These are phyloP conservation scores for Coriaria nepalensis DNA, from an alignment of 306 rosid species.

Conservation along the genomic window DNA sequence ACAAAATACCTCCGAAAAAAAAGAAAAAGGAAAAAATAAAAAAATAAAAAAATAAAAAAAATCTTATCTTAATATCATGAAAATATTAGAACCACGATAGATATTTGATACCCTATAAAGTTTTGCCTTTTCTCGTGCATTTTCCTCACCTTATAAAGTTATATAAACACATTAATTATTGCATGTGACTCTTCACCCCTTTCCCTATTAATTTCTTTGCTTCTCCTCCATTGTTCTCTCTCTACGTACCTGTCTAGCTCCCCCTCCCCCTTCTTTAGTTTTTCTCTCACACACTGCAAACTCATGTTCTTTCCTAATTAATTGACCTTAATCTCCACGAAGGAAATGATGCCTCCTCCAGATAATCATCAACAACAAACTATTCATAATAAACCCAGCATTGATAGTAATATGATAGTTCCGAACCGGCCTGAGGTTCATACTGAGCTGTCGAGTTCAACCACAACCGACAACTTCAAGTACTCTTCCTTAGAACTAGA, in stretches of 20 bases:
- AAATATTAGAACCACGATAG: no score
- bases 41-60: no score
- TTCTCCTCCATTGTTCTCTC: background rate
- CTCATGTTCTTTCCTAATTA: background rate
- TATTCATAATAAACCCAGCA: no score
- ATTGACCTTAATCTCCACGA: background rate
- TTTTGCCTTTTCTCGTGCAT: background rate
- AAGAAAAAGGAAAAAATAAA: no score
- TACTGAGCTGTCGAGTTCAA: background rate
- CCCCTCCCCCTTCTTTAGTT: no score
- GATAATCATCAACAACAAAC: no score
- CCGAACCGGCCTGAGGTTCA: background rate
- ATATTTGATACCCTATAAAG: no score
- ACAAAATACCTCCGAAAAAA: no score
- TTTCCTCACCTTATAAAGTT: constrained; percentile 1
- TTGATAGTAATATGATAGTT: background rate
- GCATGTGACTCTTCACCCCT: constrained; percentile 2
- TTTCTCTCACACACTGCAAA: no score
- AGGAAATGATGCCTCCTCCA: constrained; percentile 7
- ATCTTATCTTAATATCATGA: no score
- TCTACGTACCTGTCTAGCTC: background rate
- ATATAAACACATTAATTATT: background rate
- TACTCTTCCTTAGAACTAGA: background rate
- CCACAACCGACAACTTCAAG: background rate
- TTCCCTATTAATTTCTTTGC: no score